A percentile compares a stretch with the other conserved stretches of the same genome.
phyloP scores from a whole-genome alignment of 352 stramenopile species.

The Phytophthora ramorum region DNA sequence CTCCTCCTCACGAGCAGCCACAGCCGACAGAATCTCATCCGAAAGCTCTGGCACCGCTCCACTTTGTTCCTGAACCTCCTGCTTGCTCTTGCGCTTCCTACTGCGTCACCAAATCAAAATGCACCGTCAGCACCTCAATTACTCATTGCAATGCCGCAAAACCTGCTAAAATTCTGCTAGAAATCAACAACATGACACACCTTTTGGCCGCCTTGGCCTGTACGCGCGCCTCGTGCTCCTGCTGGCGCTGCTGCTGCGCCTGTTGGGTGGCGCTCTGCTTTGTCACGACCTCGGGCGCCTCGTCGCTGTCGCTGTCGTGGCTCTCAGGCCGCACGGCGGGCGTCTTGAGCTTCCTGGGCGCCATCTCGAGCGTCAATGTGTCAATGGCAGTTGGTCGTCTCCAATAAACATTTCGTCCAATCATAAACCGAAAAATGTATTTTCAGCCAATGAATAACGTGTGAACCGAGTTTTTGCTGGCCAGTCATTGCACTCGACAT shows the following conservation, averaged over 20 bases:
- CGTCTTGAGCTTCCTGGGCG: slow-evolving; percentile 34
- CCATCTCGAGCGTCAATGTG: slow-evolving; percentile 27
- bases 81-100: slow-evolving; percentile 64
- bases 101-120: background rate
- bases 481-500: slow-evolving; percentile 18
- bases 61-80: slow-evolving; percentile 19
- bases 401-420: slow-evolving; percentile 50
- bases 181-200: slow-evolving; percentile 28
- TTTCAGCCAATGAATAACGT: slow-evolving; percentile 34
- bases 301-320: slow-evolving; percentile 70
- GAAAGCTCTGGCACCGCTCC: slow-evolving; percentile 53
- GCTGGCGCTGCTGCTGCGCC: slow-evolving; percentile 51
- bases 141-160: background rate
- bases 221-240: slow-evolving; percentile 57
- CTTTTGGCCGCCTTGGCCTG: slow-evolving; percentile 56
- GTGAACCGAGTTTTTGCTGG: slow-evolving; percentile 9
- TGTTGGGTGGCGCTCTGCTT: slow-evolving; percentile 73
- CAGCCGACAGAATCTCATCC: slow-evolving; percentile 66
- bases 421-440: background rate
- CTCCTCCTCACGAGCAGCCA: slow-evolving; percentile 73
- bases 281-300: slow-evolving; percentile 80
- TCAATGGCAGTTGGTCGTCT: slow-evolving; percentile 8
- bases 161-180: background rate
- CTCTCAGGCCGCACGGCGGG: slow-evolving; percentile 13
- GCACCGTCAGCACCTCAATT: background rate